phyloP scores from a whole-genome alignment of 2,329 filamentous ascomycete genomes.

The Fusarium liriodendri region DNA sequence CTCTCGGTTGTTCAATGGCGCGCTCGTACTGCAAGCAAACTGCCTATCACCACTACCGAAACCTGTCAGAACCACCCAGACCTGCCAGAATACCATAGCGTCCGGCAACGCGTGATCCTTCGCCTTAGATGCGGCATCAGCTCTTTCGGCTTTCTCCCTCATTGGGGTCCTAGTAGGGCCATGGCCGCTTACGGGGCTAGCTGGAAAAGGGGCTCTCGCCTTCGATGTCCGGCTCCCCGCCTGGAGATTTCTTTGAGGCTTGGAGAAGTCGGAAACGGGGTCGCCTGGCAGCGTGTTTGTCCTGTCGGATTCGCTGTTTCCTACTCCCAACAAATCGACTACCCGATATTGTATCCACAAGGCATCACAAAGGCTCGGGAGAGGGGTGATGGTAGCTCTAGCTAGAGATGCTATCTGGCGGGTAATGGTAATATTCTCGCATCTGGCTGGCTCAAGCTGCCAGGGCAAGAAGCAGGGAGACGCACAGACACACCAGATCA shows the following conservation, averaged over 20 bases:
- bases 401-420: slow-evolving; percentile 5
- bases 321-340: neutral
- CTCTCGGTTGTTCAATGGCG: neutral
- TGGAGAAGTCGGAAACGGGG: neutral
- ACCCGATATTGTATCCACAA: slow-evolving; percentile 3
- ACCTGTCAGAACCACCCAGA: slow-evolving; percentile 1
- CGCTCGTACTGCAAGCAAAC: slow-evolving; percentile 10
- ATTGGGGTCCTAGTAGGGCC: slow-evolving; percentile 10
- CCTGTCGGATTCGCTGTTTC: neutral
- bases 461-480: slow-evolving; percentile 18
- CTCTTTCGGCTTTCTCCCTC: neutral
- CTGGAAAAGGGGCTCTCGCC: slow-evolving; percentile 11
- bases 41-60: neutral
- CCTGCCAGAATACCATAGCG: slow-evolving; percentile 15
- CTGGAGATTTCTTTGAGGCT: neutral
- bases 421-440: slow-evolving; percentile 20
- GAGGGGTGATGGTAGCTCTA: neutral
- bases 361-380: slow-evolving; percentile 4
- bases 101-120: slow-evolving; percentile 12
- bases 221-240: slow-evolving; percentile 6
- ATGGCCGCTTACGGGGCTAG: slow-evolving; percentile 5
- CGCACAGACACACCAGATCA: slow-evolving; percentile 30
- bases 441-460: slow-evolving; percentile 21
- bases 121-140: slow-evolving; percentile 8
- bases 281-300: neutral